phyloP scores from a whole-genome alignment of 2,329 filamentous ascomycete genomes.

The Xylariales sp. region DNA sequence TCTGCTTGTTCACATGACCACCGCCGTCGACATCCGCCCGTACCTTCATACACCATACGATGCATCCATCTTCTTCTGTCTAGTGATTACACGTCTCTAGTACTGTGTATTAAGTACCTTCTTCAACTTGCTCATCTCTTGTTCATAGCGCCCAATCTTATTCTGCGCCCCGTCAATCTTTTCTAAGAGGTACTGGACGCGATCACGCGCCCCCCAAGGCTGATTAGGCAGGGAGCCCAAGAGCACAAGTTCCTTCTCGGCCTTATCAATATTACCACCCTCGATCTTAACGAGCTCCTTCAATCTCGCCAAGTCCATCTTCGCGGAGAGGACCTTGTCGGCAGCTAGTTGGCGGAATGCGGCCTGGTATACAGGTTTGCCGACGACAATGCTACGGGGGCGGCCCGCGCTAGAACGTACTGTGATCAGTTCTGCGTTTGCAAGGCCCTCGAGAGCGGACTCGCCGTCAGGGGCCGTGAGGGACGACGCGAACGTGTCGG shows the following conservation, averaged over 20 bases:
- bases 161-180: constrained; percentile 80
- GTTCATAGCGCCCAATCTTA: constrained; percentile 80
- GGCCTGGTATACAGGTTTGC: constrained; percentile 87
- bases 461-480: constrained; percentile 72
- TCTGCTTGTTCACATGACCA: not conserved
- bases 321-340: constrained; percentile 78
- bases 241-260: constrained; percentile 78
- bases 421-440: constrained; percentile 86
- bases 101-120: constrained; percentile 67
- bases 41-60: not conserved
- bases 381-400: constrained; percentile 80
- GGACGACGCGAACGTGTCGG: constrained; percentile 76
- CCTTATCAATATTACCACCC: constrained; percentile 78
- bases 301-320: constrained; percentile 78
- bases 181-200: constrained; percentile 77
- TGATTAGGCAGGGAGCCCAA: constrained; percentile 78
- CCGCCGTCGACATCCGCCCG: too few species aligned
- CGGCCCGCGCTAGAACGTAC: constrained; percentile 78
- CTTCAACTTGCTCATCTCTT: constrained; percentile 77
- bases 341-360: constrained; percentile 79
- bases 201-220: constrained; percentile 72
- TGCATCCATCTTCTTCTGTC: not conserved
- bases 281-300: constrained; percentile 77
- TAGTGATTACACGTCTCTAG: constrained; percentile 8
- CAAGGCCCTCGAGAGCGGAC: constrained; percentile 79